Percentiles rank a stretch among this genome's conserved stretches.
These are phyloP conservation scores for Geum urbanum DNA, from an alignment of 306 rosid genomes.

Conservation along the genomic window DNA sequence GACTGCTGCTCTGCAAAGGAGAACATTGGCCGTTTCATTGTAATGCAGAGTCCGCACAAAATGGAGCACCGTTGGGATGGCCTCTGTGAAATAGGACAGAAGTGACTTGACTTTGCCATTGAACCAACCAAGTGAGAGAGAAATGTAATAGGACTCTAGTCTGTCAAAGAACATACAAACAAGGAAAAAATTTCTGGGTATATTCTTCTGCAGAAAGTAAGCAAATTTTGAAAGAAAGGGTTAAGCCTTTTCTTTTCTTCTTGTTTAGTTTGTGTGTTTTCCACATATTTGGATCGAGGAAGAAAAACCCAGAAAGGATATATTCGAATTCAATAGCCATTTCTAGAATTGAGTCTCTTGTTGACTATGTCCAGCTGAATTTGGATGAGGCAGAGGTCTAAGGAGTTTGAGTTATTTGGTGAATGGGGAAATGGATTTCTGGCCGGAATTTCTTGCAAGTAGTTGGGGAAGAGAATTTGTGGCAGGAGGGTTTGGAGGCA, in stretches of 20 bases:
- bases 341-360: not conserved
- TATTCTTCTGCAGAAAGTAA: not conserved
- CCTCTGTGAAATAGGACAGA: not conserved
- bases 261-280: constrained; percentile 1
- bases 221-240: not conserved
- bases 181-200: not conserved
- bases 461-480: constrained; percentile 85
- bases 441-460: constrained; percentile 74
- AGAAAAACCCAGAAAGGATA: constrained; percentile 7
- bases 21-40: constrained; percentile 24
- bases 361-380: not conserved
- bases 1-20: not conserved
- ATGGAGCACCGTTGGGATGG: constrained; percentile 32
- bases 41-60: constrained; percentile 11
- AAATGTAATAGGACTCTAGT: not conserved
- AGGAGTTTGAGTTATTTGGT: not conserved
- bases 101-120: not conserved
- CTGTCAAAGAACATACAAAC: not conserved
- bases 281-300: not conserved
- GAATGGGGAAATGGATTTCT: constrained; percentile 53
- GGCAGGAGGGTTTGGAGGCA: constrained; percentile 87
- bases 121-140: not conserved
- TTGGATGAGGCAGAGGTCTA: not conserved
- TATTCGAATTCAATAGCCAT: not conserved
- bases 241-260: not conserved